Evolutionary conservation across 805 yeast genomes (phyloP).

Genomic region (Lipomyces starkeyi): DNA sequence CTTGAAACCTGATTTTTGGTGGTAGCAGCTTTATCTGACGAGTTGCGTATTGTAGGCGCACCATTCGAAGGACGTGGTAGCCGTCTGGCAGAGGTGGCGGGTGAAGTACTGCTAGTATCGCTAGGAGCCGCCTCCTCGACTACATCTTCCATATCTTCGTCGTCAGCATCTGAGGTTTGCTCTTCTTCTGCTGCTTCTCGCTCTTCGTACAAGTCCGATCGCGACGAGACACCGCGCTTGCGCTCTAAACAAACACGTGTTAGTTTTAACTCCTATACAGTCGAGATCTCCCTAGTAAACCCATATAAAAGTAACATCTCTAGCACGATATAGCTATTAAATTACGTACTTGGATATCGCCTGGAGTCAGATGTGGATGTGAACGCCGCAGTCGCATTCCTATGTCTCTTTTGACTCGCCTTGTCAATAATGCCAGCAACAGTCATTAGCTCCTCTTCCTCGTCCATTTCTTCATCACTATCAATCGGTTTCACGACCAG

Average conservation of each 20-base stretch:
- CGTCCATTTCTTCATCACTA: neutral
- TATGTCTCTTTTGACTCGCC: neutral
- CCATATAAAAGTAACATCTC: neutral
- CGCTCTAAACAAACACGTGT: conserved; percentile 1
- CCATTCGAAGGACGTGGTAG: conserved; percentile 17
- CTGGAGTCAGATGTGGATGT: neutral
- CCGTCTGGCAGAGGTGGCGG: conserved; percentile 7
- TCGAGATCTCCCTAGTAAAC: neutral
- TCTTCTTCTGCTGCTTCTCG: conserved; percentile 4
- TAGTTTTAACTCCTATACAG: neutral
- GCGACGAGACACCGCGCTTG: neutral
- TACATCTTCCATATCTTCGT: conserved; percentile 16
- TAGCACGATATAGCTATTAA: neutral
- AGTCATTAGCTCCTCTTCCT: neutral
- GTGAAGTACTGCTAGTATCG: conserved; percentile 15
- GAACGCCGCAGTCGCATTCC: neutral
- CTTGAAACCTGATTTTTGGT: neutral
- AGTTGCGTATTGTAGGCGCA: conserved; percentile 2
- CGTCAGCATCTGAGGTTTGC: conserved; percentile 10
- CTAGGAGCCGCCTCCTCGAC: conserved; percentile 21
- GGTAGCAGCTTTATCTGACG: neutral
- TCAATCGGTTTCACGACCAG: neutral
- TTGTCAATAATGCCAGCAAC: neutral
- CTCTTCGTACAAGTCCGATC: conserved; percentile 8
- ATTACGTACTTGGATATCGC: neutral